Base-by-base conservation (phyloP, 768 basidiomycete genomes). In the Gymnopilus junonius region DNA sequence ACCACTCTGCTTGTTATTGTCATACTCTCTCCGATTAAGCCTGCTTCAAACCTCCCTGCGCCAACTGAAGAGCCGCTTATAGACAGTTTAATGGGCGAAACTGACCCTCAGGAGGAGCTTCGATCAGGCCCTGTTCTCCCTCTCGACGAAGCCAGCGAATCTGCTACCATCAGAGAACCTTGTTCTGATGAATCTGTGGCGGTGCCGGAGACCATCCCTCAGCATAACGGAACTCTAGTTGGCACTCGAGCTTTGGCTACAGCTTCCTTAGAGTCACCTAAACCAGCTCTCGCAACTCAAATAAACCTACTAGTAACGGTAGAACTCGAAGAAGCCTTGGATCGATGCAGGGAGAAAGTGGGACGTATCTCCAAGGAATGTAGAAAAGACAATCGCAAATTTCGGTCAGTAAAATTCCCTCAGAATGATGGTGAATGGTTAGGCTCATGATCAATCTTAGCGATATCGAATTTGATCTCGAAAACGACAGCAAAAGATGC, bases 391-490 rank as follows among this genome's bases (percentile, higher is more conserved):
- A 86, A 86, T 55, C 69, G 78, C 50, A 80, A 80, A 63, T 84
- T 83, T 67, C 74, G 84, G 84, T 84, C 50, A 31, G 74, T 3
- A 40, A 27, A 12, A 1, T 8, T 4, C 3, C 23, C 10, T 55
- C 14, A 14, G 5, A 4, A 8, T 17, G 48, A 5, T 43, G n/a
- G n/a, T 31, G 23, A 14, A 15, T 23, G 42, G 48, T 34, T 4
- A 1, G 7, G 39, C 51, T 31, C 20, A 25, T 42, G 43, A 29
- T 12, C 23, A 35, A 32, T 37, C 63, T 15, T 17, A 85, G 83
- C 61, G 85, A 86, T 68, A 74, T 81, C 35, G 83, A 83, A 64
- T 85, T 84, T 58, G 84, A 85, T 66, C 69, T 85, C 4, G 81
- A 80, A 58, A 77, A 77, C 39, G 82, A 84, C 66, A 51, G 61